A percentile compares a stretch with the other conserved stretches of the same genome.
Conservation (phyloP, 768 basidiomycete genomes). For the Pleurotus cornucopiae region DNA sequence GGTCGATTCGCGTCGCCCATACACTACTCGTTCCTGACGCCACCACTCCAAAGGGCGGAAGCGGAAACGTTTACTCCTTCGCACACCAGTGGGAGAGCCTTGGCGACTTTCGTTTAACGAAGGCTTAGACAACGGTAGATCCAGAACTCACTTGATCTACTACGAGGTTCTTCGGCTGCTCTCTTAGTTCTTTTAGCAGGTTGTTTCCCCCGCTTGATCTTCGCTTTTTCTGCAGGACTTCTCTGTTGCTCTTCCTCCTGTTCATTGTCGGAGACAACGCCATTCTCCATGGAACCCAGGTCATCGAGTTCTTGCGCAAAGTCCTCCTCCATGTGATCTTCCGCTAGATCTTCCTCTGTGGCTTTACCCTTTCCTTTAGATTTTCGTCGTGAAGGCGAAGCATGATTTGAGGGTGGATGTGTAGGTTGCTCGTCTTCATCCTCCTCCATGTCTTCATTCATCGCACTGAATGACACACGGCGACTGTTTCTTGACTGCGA, state of each 20-base stretch:
- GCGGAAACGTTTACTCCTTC: slow-evolving; percentile 66
- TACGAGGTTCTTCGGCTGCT: slow-evolving; percentile 37
- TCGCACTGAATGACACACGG: slow-evolving; percentile 40
- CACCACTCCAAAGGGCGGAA: slow-evolving; percentile 83
- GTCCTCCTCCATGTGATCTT: slow-evolving; percentile 40
- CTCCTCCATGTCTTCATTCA: slow-evolving; percentile 45
- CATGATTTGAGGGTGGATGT: slow-evolving; percentile 19
- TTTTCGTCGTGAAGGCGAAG: slow-evolving; percentile 19
- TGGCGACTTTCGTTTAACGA: neutral
- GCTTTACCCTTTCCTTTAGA: slow-evolving; percentile 34
- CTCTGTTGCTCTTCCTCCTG: slow-evolving; percentile 20
- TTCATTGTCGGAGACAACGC: slow-evolving; percentile 26
- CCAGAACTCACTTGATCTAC: slow-evolving; percentile 20
- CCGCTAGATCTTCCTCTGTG: slow-evolving; percentile 35
- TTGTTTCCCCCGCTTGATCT: slow-evolving; percentile 12
- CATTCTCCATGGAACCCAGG: slow-evolving; percentile 12
- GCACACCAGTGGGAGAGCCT: slow-evolving; percentile 50
- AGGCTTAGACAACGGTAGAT: neutral
- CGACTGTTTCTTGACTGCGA: neutral
- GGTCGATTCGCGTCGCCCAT: slow-evolving; percentile 46
- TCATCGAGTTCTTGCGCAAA: slow-evolving; percentile 33
- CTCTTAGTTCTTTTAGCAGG: slow-evolving; percentile 4
- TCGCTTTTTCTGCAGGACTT: slow-evolving; percentile 12
- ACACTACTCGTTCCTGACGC: slow-evolving; percentile 89
- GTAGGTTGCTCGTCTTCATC: slow-evolving; percentile 29